Evolutionary conservation across 2,329 filamentous ascomycete species (phyloP).

Genomic region (Metarhizium robertsii): DNA sequence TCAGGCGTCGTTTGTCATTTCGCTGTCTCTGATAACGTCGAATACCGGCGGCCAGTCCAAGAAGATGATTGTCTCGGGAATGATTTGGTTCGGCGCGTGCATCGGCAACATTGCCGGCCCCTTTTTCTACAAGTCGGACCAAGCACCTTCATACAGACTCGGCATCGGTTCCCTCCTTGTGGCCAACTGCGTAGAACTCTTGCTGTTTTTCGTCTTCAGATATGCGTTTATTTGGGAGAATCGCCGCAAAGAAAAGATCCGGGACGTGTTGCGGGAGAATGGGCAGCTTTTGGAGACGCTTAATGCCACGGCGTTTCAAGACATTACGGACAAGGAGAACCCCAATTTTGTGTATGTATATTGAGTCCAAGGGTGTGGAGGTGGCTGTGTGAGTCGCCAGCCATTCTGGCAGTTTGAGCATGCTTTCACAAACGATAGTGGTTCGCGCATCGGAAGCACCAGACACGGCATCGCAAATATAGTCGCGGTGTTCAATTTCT

Average conservation of each 20-base stretch:
- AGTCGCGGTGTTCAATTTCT: too few relatives aligned
- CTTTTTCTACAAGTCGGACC: slow-evolving; percentile 50
- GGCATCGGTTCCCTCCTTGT: slow-evolving; percentile 34
- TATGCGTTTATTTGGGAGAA: slow-evolving; percentile 31
- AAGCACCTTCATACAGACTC: slow-evolving; percentile 32
- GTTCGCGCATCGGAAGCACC: too few relatives aligned
- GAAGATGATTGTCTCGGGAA: slow-evolving; percentile 54
- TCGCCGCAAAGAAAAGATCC: slow-evolving; percentile 24
- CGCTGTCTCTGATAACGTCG: slow-evolving; percentile 35
- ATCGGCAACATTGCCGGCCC: slow-evolving; percentile 53
- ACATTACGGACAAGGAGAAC: slow-evolving; percentile 34
- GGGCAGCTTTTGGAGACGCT: slow-evolving; percentile 17
- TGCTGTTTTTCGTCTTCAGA: slow-evolving; percentile 28
- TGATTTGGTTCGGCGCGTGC: slow-evolving; percentile 51
- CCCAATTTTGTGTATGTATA: slow-evolving; percentile 32
- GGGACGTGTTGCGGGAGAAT: slow-evolving; percentile 19
- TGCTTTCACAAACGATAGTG: too few relatives aligned
- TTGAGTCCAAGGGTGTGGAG: slow-evolving; percentile 7
- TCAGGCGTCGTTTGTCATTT: slow-evolving; percentile 30
- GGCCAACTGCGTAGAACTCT: slow-evolving; percentile 28
- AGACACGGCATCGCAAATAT: too few relatives aligned
- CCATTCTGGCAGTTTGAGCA: too few relatives aligned
- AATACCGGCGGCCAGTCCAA: slow-evolving; percentile 50
- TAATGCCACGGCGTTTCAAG: slow-evolving; percentile 29
- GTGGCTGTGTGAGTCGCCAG: too few relatives aligned